Evolutionary conservation across 2,329 filamentous ascomycete species (phyloP), one percentile per base, ranked within the genome.

Genomic region (Beauveria brongniartii): DNA sequence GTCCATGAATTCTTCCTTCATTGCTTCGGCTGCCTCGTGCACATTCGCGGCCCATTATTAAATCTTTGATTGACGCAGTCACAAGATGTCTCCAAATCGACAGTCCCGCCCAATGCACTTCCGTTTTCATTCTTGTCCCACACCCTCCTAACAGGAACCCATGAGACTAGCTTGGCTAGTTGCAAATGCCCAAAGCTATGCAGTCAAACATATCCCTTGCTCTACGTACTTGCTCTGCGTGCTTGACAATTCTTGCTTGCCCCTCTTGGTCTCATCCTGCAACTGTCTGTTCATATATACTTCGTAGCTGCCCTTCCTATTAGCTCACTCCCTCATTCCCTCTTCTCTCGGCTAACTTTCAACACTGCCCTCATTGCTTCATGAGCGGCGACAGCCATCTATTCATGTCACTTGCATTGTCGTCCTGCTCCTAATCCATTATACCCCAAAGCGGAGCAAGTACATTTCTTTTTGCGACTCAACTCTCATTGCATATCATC

Each of bases 381-480:
- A n/a, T 44, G 24, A 53, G 48, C 48, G 57, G 57, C 50, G 50
- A 47, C 41, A 47, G 9, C 30, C 48, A 28, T 50, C 22, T 34
- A 24, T 55, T 48, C 30, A 43, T 61, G 58, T 16, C 43, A 1
- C 34, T 46, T 50, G 12, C 44, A 46, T 48, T 24, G 34, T 34
- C 58, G 24, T 43, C 22, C 12, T 48, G 20, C 43, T 43, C 30
- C 6, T 61, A 48, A 50, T 48, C 10, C 28, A 28, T 61, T 46
- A 55, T 61, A 55, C 58, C 58, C 57, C 52, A 41, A 52, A 61
- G 43, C 50, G 43, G 50, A 48, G 22, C 43, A 50, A 50, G 58
- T 61, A 55, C 7, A 61, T 61, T 61, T 52, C 34, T 37, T 30
- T 44, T 37, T 16, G 18, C 48, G 20, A 50, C 43, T 48, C 51